These are phyloP conservation scores for Penicillium coffeae DNA, from an alignment of 495 filamentous ascomycete species.

Conservation along the genomic window DNA sequence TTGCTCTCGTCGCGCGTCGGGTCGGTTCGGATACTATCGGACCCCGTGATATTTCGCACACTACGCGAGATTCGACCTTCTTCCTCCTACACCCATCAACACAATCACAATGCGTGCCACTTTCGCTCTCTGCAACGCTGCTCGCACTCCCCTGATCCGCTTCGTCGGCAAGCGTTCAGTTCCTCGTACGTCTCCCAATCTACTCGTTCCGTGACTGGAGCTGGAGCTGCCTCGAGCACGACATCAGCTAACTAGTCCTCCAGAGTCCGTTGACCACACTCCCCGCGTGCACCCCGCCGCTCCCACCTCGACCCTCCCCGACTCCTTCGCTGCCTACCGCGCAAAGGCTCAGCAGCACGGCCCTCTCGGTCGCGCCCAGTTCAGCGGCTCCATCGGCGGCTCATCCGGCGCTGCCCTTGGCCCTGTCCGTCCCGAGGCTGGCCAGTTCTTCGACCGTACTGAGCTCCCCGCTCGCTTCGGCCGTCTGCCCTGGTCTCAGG, in stretches of 20 bases:
- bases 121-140: slow-evolving; percentile 61
- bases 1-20: slow-evolving; percentile 9
- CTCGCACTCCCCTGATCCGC: slow-evolving; percentile 78
- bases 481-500: slow-evolving; percentile 62
- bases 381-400: slow-evolving; percentile 58
- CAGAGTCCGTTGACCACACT: slow-evolving; percentile 70
- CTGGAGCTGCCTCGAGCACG: no score
- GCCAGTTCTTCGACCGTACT: slow-evolving; percentile 81
- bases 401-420: slow-evolving; percentile 64
- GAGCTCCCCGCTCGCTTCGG: slow-evolving; percentile 83
- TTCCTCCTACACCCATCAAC: slow-evolving; percentile 12
- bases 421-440: slow-evolving; percentile 62
- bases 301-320: slow-evolving; percentile 55
- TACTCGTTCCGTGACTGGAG: no score
- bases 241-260: neutral
- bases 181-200: slow-evolving; percentile 75
- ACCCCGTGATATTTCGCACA: slow-evolving; percentile 29
- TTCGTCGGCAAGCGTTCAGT: slow-evolving; percentile 85
- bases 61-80: slow-evolving; percentile 20
- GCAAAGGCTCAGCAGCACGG: slow-evolving; percentile 92
- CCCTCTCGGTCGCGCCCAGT: slow-evolving; percentile 56
- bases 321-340: slow-evolving; percentile 87
- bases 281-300: slow-evolving; percentile 61
- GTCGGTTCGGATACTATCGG: slow-evolving; percentile 34
- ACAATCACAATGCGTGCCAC: slow-evolving; percentile 60